phyloP scores from a whole-genome alignment of 73 alveolate genomes.

The Diophrys appendiculata region DNA sequence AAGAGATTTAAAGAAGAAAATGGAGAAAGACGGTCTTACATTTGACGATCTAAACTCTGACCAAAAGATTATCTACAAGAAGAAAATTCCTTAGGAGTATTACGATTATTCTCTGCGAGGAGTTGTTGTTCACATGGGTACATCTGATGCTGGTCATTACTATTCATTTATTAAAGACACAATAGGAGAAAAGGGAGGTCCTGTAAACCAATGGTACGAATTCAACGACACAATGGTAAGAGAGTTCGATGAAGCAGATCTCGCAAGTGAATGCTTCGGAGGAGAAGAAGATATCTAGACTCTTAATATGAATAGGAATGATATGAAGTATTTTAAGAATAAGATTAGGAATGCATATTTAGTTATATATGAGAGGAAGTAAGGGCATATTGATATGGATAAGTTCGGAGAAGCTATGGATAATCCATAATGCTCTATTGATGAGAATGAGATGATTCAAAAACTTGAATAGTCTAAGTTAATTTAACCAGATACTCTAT shows the following conservation, averaged over 20 bases:
- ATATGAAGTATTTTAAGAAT: slow-evolving; percentile 13
- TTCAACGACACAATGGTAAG: slow-evolving; percentile 74
- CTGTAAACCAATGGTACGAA: slow-evolving; percentile 69
- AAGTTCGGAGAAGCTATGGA: slow-evolving; percentile 39
- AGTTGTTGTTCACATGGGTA: slow-evolving; percentile 89
- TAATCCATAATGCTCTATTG: background rate
- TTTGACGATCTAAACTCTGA: slow-evolving; percentile 47
- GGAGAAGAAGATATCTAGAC: slow-evolving; percentile 66
- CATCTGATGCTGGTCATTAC: slow-evolving; percentile 95
- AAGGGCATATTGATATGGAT: slow-evolving; percentile 47
- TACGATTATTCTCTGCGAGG: slow-evolving; percentile 85
- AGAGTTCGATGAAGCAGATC: slow-evolving; percentile 63
- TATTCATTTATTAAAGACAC: slow-evolving; percentile 66
- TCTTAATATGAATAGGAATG: slow-evolving; percentile 1
- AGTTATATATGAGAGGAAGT: slow-evolving; percentile 86
- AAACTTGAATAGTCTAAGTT: slow-evolving; percentile 28
- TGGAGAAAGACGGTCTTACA: slow-evolving; percentile 54
- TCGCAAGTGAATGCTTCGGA: slow-evolving; percentile 78
- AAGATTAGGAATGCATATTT: slow-evolving; percentile 91
- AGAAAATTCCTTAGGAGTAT: slow-evolving; percentile 67
- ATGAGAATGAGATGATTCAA: background rate
- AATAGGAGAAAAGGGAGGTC: slow-evolving; percentile 25
- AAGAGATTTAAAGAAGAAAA: slow-evolving; percentile 38
- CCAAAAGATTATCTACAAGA: slow-evolving; percentile 8
- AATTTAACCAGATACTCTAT: background rate